Percentiles rank a stretch among this genome's conserved stretches.
Evolutionary conservation across 2,329 filamentous ascomycete species (phyloP).

Genomic region (Annulohypoxylon truncatum): DNA sequence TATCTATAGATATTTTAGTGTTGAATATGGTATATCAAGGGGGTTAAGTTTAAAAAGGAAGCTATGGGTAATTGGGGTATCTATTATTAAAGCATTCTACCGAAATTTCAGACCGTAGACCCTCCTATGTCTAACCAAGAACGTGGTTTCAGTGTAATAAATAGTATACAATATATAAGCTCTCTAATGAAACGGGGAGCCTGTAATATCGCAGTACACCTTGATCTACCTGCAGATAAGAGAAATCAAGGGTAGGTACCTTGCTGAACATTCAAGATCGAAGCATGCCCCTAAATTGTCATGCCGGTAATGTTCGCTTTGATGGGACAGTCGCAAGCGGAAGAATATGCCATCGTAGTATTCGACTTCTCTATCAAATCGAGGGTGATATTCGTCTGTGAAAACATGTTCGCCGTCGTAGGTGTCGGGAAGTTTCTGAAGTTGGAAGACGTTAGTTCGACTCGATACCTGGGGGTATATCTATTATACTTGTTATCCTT

Average conservation of each 20-base stretch:
- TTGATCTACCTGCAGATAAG: neutral
- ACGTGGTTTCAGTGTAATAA: neutral
- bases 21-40: neutral
- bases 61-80: neutral
- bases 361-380: conserved; percentile 3
- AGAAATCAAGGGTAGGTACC: neutral
- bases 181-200: neutral
- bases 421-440: conserved; percentile 33
- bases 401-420: conserved; percentile 31
- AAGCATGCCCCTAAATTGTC: conserved; percentile 19
- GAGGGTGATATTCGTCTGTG: conserved; percentile 33
- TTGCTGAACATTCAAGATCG: neutral
- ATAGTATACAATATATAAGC: neutral
- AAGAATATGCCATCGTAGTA: conserved; percentile 27
- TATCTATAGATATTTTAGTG: neutral
- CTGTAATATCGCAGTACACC: neutral
- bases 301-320: conserved; percentile 36
- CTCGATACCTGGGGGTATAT: neutral
- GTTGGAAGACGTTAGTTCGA: conserved; percentile 2
- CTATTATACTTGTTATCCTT: conserved; percentile 30
- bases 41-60: neutral
- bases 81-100: neutral
- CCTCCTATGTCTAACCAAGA: neutral
- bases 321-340: conserved; percentile 7
- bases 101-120: neutral